Conservation (phyloP, 495 filamentous ascomycete species). For the Daldinia childiae region DNA sequence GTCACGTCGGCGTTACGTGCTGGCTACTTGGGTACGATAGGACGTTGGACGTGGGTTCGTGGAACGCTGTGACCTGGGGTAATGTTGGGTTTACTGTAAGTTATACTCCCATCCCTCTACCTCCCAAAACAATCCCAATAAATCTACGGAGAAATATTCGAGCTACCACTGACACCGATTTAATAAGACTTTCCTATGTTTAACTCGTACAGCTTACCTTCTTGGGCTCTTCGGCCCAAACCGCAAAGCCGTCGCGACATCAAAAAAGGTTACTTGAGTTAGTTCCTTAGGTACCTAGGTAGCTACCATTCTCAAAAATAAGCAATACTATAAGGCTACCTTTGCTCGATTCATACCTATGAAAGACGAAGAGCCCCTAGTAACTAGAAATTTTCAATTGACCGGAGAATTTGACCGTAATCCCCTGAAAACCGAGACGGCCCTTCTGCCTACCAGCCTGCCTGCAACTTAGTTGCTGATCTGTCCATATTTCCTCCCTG, state of each 20-base stretch:
- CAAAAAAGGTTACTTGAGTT: constrained; percentile 36
- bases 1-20: constrained; percentile 72
- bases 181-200: constrained; percentile 60
- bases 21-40: constrained; percentile 64
- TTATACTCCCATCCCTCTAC: constrained; percentile 1
- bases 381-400: constrained; percentile 8
- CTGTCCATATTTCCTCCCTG: not conserved
- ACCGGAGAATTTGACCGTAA: constrained; percentile 1
- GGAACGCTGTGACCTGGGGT: constrained; percentile 78
- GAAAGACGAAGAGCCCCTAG: constrained; percentile 9
- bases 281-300: not conserved
- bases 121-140: not conserved
- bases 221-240: constrained; percentile 65
- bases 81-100: constrained; percentile 72
- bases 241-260: not conserved
- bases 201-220: constrained; percentile 66
- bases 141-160: no score
- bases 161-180: not conserved
- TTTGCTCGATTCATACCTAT: constrained; percentile 2
- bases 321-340: not conserved
- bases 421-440: not conserved
- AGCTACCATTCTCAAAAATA: not conserved
- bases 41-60: constrained; percentile 63
- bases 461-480: constrained; percentile 3
- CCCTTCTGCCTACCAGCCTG: not conserved